Evolutionary conservation across 169 alveolate genomes (phyloP).

Genomic region (Plasmodium vivax): DNA sequence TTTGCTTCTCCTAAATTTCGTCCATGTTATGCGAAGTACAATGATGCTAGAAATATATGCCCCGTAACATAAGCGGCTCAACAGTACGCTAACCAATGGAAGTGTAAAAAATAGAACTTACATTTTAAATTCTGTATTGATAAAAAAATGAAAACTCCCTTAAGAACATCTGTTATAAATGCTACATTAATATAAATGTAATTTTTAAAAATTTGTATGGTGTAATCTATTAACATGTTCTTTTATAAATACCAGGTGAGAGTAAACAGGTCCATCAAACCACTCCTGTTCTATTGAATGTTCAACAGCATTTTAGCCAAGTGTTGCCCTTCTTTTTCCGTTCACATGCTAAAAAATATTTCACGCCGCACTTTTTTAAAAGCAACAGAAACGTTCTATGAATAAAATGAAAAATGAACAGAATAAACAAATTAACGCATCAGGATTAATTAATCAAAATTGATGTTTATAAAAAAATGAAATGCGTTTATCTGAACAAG

Average conservation of each 20-base stretch:
- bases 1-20: neutral
- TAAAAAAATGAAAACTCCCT: neutral
- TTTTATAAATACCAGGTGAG: neutral
- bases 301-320: neutral
- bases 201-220: neutral
- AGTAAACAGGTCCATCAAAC: neutral
- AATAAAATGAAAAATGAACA: neutral
- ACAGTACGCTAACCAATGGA: neutral
- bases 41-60: neutral
- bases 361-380: neutral
- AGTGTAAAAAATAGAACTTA: neutral
- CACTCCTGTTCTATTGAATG: neutral
- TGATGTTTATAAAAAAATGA: neutral
- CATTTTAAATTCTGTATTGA: neutral
- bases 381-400: neutral
- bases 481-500: neutral
- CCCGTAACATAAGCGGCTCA: neutral
- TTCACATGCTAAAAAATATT: neutral
- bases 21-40: neutral
- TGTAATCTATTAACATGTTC: neutral
- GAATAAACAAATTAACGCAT: neutral
- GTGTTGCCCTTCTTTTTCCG: neutral
- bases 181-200: neutral
- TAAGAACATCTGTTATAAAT: neutral
- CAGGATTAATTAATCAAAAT: neutral